Percentiles rank a stretch among this genome's conserved stretches.
Evolutionary conservation across 2,329 filamentous ascomycete species (phyloP).

Genomic region (Bipolaris zeicola): DNA sequence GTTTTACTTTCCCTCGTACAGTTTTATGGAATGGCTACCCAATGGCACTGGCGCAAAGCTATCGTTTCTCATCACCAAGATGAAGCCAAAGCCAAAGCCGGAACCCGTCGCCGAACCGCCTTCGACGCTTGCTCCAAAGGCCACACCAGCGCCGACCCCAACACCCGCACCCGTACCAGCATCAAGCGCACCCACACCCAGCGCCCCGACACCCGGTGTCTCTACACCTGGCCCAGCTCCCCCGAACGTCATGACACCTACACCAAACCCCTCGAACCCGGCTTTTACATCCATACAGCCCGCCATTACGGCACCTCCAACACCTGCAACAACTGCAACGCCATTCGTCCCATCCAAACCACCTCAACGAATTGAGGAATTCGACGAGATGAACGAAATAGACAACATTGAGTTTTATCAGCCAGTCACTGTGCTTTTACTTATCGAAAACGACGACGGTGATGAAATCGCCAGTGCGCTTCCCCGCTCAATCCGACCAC

Average conservation of each 20-base stretch:
- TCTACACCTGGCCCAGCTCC: constrained; percentile 4
- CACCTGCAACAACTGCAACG: neutral
- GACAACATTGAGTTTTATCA: constrained; percentile 63
- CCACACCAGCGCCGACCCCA: neutral
- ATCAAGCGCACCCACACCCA: neutral
- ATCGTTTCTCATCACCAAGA: constrained; percentile 78
- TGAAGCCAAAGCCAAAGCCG: constrained; percentile 53
- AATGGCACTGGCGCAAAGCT: constrained; percentile 67
- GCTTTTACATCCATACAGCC: constrained; percentile 22
- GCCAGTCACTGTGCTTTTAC: constrained; percentile 69
- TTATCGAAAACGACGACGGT: constrained; percentile 57
- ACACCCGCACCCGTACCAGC: constrained; percentile 5
- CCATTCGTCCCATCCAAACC: constrained; percentile 37
- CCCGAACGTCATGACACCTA: constrained; percentile 9
- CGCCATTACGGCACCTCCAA: constrained; percentile 13
- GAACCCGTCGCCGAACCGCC: constrained; percentile 48
- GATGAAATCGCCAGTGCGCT: constrained; percentile 56
- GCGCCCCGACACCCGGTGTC: neutral
- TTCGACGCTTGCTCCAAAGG: constrained; percentile 37
- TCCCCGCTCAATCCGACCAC: constrained; percentile 59
- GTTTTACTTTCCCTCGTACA: constrained; percentile 79
- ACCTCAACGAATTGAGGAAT: constrained; percentile 44
- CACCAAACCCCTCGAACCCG: constrained; percentile 11
- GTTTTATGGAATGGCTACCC: constrained; percentile 73
- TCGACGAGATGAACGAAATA: constrained; percentile 54